Percentiles rank a stretch among this genome's conserved stretches.
phyloP scores from a whole-genome alignment of 2,329 filamentous ascomycete genomes.

The Leptographium flavum region DNA sequence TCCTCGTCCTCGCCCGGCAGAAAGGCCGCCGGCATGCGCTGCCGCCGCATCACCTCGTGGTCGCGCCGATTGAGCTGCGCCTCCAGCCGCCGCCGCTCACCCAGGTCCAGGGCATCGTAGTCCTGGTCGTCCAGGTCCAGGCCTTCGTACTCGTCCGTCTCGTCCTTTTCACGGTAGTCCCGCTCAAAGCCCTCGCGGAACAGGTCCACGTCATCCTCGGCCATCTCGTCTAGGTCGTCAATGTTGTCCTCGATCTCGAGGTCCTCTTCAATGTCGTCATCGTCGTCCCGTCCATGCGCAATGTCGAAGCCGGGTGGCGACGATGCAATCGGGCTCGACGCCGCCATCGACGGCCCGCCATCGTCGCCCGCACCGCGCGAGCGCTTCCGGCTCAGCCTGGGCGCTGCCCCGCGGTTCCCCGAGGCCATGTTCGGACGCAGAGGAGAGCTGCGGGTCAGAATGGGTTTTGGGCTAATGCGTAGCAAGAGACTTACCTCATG shows the following conservation, averaged over 20 bases:
- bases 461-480: not conserved
- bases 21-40: constrained; percentile 58
- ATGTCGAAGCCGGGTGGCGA: constrained; percentile 51
- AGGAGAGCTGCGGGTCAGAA: constrained; percentile 49
- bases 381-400: constrained; percentile 39
- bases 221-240: constrained; percentile 68
- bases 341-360: constrained; percentile 34
- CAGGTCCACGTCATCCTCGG: constrained; percentile 67
- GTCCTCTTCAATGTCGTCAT: constrained; percentile 57
- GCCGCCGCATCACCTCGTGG: constrained; percentile 51
- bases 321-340: constrained; percentile 53
- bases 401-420: constrained; percentile 58
- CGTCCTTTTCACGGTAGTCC: constrained; percentile 54
- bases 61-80: constrained; percentile 61
- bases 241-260: constrained; percentile 57
- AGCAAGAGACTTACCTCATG: constrained; percentile 13
- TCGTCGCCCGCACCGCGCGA: constrained; percentile 37
- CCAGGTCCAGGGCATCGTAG: constrained; percentile 55
- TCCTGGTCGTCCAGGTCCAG: constrained; percentile 68
- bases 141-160: constrained; percentile 55
- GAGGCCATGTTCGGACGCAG: constrained; percentile 68
- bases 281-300: constrained; percentile 50
- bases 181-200: constrained; percentile 61
- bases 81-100: constrained; percentile 55
- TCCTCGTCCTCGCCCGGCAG: constrained; percentile 74